Conservation (phyloP, 345 rosid genomes). For the Xanthoceras sorbifolium region DNA sequence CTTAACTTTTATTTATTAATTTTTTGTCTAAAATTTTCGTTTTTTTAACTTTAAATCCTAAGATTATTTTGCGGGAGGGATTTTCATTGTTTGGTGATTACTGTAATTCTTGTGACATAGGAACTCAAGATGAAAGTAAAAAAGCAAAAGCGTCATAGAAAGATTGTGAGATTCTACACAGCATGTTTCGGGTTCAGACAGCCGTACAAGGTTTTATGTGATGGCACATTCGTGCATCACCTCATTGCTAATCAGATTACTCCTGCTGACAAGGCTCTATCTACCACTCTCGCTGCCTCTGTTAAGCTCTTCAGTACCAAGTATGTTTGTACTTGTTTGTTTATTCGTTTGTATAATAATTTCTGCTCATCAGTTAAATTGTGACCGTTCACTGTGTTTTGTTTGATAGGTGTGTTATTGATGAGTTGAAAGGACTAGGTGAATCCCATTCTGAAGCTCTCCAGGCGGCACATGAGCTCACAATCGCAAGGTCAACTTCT, state of each 20-base stretch:
- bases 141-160: constrained; percentile 84
- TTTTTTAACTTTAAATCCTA: too few relatives aligned
- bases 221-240: constrained; percentile 82
- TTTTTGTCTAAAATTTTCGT: too few relatives aligned
- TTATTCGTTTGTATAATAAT: neutral
- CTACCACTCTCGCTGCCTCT: constrained; percentile 61
- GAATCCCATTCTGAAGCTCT: constrained; percentile 54
- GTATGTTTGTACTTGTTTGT: constrained; percentile 28
- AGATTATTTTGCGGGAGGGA: too few relatives aligned
- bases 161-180: constrained; percentile 68
- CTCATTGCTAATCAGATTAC: constrained; percentile 50
- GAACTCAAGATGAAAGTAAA: constrained; percentile 61
- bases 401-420: constrained; percentile 59
- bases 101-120: neutral
- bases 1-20: too few relatives aligned
- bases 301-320: constrained; percentile 90
- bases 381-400: neutral
- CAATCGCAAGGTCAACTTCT: constrained; percentile 56
- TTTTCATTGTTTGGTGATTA: neutral
- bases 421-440: constrained; percentile 78
- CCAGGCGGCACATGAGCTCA: constrained; percentile 56
- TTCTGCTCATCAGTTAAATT: neutral
- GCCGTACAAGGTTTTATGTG: constrained; percentile 81
- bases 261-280: constrained; percentile 70
- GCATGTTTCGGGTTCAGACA: constrained; percentile 75